Percentiles rank a stretch among this genome's conserved stretches.
phyloP scores from a whole-genome alignment of 305 asterid genomes.

The Euphrasia arctica region DNA sequence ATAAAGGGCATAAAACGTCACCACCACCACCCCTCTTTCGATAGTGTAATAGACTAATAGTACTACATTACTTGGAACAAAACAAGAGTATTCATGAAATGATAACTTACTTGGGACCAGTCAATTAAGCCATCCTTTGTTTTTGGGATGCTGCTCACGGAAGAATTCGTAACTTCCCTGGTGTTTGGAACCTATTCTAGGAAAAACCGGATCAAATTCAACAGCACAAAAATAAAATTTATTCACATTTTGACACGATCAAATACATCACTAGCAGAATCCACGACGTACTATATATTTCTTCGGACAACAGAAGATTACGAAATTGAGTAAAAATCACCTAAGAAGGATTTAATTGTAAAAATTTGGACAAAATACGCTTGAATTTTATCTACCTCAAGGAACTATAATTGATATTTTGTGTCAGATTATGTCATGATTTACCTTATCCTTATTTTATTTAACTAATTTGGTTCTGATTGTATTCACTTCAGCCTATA shows the following conservation, averaged over 20 bases:
- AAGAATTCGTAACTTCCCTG: slow-evolving; percentile 54
- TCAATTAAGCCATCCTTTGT: slow-evolving; percentile 75
- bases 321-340: no score
- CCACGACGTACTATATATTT: neutral
- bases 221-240: slow-evolving; percentile 18
- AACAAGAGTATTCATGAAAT: slow-evolving; percentile 13
- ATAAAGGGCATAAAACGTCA: neutral
- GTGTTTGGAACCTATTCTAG: slow-evolving; percentile 73
- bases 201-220: slow-evolving; percentile 25
- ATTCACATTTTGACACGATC: slow-evolving; percentile 3
- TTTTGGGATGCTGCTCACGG: slow-evolving; percentile 73
- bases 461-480: no score
- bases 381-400: no score
- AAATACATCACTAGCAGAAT: no score
- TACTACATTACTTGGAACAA: neutral
- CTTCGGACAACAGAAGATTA: no score
- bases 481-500: no score
- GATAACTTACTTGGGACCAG: slow-evolving; percentile 78
- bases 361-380: no score
- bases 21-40: neutral
- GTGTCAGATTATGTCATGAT: no score
- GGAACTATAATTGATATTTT: no score
- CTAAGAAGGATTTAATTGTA: no score
- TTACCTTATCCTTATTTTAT: no score
- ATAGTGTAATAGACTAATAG: neutral